Evolutionary conservation across 2,329 filamentous ascomycete species (phyloP), one percentile per base, ranked within the genome.

Genomic region (Alternaria sp.): DNA sequence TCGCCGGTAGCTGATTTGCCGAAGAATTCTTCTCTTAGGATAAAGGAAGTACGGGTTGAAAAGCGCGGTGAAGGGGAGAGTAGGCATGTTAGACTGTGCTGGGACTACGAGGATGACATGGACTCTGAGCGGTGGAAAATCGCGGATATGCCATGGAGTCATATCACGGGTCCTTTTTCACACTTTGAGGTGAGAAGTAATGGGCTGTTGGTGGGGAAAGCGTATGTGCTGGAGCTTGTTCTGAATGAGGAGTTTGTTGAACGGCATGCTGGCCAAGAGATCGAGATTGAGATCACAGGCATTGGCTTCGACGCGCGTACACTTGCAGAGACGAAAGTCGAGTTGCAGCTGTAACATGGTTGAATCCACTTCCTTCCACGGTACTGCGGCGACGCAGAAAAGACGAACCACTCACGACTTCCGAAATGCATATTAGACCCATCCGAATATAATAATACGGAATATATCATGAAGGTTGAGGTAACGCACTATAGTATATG

Each of bases 111-210:
- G 15, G 50, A 46, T n/a, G n/a, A n/a, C n/a, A n/a, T n/a, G n/a
- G n/a, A n/a, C n/a, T n/a, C n/a, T n/a, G n/a, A n/a, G n/a, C n/a
- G n/a, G n/a, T n/a, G n/a, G n/a, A n/a, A 12, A 23, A 11, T 53
- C 2, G 5, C 46, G 4, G 67, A 61, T 2, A 43, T 78, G 9
- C 78, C 77, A 3, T 74, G 69, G 53, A 81, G 79, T 37, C n/a
- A 60, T 1, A 47, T 75, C 3, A 82, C 78, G 4, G 80, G 80
- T 0, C 68, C 77, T 1, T 79, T 79, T 50, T 69, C 78, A 1
- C 67, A 79, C 46, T 81, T 81, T 44, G 3, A 33, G 1, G 60
- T 82, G 10, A 8, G 51, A 2, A 44, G 78, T 12, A 63, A 75
- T 45, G 76, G 68, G 4, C 5, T 69, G 5, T 6, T 49, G 5